These are phyloP conservation scores for Erysimum cheiranthoides DNA, from an alignment of 345 rosid species.

Conservation along the genomic window DNA sequence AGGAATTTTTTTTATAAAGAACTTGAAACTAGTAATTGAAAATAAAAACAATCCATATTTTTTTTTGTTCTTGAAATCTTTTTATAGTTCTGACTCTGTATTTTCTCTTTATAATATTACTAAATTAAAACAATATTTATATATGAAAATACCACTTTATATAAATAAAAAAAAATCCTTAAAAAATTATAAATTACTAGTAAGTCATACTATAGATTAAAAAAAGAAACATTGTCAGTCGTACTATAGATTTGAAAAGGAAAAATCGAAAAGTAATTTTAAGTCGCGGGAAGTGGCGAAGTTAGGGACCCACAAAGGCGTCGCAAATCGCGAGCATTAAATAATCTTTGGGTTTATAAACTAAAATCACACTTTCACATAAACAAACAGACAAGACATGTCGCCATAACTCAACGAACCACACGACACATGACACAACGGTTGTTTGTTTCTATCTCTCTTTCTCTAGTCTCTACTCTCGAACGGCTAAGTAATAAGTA, in stretches of 20 bases:
- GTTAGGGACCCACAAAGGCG: constrained; percentile 37
- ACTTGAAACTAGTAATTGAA: too few relatives aligned
- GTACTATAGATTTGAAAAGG: not conserved
- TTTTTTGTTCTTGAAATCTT: too few relatives aligned
- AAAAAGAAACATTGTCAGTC: too few relatives aligned
- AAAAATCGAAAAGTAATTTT: not conserved
- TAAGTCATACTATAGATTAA: not conserved
- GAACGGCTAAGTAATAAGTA: constrained; percentile 15
- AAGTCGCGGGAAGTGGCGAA: constrained; percentile 40
- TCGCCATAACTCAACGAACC: constrained; percentile 46
- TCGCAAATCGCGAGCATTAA: constrained; percentile 37
- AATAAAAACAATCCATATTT: too few relatives aligned
- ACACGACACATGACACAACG: constrained; percentile 33
- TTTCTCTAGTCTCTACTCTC: constrained; percentile 24
- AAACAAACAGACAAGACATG: constrained; percentile 48
- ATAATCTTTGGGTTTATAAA: constrained; percentile 21
- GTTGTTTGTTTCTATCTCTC: constrained; percentile 12
- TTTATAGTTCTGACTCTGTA: too few relatives aligned
- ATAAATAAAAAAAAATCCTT: too few relatives aligned
- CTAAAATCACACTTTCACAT: constrained; percentile 14
- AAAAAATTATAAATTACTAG: not conserved
- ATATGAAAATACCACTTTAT: too few relatives aligned
- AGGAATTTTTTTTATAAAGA: too few relatives aligned
- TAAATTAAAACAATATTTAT: too few relatives aligned
- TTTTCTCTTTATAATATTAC: too few relatives aligned